phyloP scores from a whole-genome alignment of 176 grass and related monocot genomes.

The Saccharum spontaneum region DNA sequence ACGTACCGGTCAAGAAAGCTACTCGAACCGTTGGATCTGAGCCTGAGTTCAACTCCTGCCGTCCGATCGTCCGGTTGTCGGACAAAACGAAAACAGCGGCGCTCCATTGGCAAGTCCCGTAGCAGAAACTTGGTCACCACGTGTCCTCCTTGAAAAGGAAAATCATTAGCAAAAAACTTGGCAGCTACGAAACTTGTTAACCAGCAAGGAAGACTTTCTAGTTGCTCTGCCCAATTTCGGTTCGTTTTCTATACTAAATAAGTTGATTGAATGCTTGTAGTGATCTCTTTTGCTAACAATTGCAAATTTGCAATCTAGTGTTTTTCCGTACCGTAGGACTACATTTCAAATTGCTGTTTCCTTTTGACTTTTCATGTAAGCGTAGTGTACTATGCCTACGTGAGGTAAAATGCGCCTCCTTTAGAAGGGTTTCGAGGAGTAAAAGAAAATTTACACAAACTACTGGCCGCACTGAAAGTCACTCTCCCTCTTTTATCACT shows the following conservation, averaged over 20 bases:
- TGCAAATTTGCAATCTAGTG: background rate
- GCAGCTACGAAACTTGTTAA: background rate
- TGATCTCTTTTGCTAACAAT: background rate
- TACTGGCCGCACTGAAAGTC: too few species aligned
- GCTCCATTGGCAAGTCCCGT: too few species aligned
- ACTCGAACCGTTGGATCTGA: slow-evolving; percentile 8
- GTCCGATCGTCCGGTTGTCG: background rate
- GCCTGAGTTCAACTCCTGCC: background rate
- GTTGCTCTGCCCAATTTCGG: background rate
- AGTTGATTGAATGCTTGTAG: too few species aligned
- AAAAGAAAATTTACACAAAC: background rate
- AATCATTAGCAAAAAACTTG: background rate
- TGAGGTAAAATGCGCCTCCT: background rate
- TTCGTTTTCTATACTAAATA: too few species aligned
- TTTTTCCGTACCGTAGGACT: background rate
- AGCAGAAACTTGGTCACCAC: slow-evolving; percentile 10
- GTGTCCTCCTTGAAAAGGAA: background rate
- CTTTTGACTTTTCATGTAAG: background rate
- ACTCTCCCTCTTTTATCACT: too few species aligned
- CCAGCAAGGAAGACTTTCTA: background rate
- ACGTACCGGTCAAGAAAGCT: slow-evolving; percentile 20
- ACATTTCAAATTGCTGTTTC: background rate
- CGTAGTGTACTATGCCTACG: background rate
- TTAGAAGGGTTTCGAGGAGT: background rate
- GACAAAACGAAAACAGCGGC: background rate